Percentiles rank a stretch among this genome's conserved stretches.
These are phyloP conservation scores for Cladosporium oxysporum DNA, from an alignment of 2,329 filamentous ascomycete species.

Conservation along the genomic window DNA sequence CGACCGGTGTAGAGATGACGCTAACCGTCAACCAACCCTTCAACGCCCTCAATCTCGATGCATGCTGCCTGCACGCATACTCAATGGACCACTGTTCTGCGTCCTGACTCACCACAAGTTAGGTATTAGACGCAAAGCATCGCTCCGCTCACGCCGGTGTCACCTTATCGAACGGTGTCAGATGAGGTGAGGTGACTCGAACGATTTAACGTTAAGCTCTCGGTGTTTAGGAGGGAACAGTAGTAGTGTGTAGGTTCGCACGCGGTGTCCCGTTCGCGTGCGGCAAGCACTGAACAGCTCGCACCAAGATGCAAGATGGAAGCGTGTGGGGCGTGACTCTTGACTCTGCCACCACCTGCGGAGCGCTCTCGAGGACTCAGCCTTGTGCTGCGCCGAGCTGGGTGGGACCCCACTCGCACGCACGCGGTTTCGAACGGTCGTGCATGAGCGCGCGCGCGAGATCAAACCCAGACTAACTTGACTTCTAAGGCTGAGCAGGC, in stretches of 20 bases:
- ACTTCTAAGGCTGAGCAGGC: neutral
- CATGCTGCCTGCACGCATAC: neutral
- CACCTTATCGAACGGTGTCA: conserved; percentile 3
- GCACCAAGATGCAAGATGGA: neutral
- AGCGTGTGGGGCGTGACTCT: neutral
- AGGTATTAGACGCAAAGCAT: neutral
- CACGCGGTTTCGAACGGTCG: neutral
- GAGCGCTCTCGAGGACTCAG: neutral
- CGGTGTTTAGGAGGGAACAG: neutral
- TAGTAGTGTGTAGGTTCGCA: neutral
- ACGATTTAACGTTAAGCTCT: neutral
- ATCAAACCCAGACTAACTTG: neutral
- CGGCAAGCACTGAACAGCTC: neutral
- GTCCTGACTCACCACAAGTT: neutral
- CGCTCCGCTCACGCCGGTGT: conserved; percentile 1
- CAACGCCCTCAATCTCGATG: neutral
- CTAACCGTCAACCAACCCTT: neutral
- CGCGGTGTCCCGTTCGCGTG: conserved; percentile 1
- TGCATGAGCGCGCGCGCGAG: neutral
- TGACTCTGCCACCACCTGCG: neutral
- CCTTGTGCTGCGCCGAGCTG: neutral
- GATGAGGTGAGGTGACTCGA: conserved; percentile 6
- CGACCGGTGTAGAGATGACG: neutral
- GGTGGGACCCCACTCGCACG: neutral
- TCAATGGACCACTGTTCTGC: neutral